These are phyloP conservation scores for Gynostemma pentaphyllum DNA, from an alignment of 306 rosid genomes.

Conservation along the genomic window DNA sequence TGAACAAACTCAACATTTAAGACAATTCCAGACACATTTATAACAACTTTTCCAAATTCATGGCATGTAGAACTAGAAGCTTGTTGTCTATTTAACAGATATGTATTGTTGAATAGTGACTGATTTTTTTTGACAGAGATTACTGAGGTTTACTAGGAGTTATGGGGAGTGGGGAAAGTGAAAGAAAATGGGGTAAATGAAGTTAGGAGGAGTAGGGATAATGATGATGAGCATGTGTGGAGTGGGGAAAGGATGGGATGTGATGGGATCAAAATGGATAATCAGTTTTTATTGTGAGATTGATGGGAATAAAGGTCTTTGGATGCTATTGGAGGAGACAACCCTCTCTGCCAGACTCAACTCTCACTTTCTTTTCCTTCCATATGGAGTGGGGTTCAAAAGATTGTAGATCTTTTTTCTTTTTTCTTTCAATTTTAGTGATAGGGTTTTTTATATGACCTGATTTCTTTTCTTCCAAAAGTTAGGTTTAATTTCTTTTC, in stretches of 20 bases:
- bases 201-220: too few species aligned
- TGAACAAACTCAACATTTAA: too few species aligned
- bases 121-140: too few species aligned
- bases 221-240: not conserved
- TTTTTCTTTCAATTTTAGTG: not conserved
- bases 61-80: too few species aligned
- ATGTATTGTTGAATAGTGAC: too few species aligned
- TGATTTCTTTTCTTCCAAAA: too few species aligned
- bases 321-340: slow-evolving; percentile 11
- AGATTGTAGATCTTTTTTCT: not conserved
- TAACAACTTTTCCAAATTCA: too few species aligned
- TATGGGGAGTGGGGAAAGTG: not conserved
- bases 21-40: too few species aligned
- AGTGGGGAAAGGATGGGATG: not conserved
- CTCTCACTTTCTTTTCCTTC: not conserved
- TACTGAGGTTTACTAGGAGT: too few species aligned
- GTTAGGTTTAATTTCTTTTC: too few species aligned
- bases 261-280: not conserved
- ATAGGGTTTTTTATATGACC: too few species aligned
- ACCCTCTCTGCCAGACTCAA: not conserved
- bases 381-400: not conserved
- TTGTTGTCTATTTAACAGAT: too few species aligned
- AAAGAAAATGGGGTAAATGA: not conserved
- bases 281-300: slow-evolving; percentile 8
- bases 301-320: slow-evolving; percentile 17